Percentiles rank a stretch among this genome's conserved stretches.
Conservation (phyloP, 495 filamentous ascomycete species). For the Penicillium nucicola region DNA sequence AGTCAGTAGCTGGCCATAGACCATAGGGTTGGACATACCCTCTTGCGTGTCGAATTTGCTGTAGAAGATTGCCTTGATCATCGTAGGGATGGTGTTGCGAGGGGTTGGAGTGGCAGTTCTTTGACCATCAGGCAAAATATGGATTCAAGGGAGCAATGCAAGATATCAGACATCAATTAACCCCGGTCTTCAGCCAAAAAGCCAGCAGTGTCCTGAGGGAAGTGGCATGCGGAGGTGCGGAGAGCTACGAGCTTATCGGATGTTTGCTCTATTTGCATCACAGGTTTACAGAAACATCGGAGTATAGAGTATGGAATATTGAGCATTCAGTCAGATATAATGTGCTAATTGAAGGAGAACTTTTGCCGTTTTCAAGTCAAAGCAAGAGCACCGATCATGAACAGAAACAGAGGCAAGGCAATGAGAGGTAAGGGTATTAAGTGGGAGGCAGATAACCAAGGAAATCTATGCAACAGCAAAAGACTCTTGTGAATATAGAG, state of each 20-base stretch:
- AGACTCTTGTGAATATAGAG: neutral
- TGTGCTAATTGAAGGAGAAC: neutral
- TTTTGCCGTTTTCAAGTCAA: slow-evolving; percentile 2
- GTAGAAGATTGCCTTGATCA: slow-evolving; percentile 96
- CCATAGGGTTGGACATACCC: slow-evolving; percentile 48
- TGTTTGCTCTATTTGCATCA: neutral
- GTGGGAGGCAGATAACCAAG: neutral
- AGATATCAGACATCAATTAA: neutral
- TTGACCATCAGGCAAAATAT: too few species aligned
- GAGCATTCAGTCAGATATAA: neutral
- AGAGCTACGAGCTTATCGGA: slow-evolving; percentile 4
- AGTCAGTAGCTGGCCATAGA: slow-evolving; percentile 7
- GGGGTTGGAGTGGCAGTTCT: slow-evolving; percentile 1
- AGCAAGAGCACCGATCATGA: neutral
- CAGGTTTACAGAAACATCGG: neutral
- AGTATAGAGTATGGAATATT: neutral
- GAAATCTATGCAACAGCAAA: slow-evolving; percentile 11
- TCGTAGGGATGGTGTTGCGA: slow-evolving; percentile 16
- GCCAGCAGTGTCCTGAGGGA: neutral
- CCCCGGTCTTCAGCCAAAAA: too few species aligned
- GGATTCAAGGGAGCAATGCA: neutral
- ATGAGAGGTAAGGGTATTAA: slow-evolving; percentile 19
- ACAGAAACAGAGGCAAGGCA: slow-evolving; percentile 1
- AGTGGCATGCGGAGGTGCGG: neutral
- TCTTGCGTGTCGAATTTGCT: slow-evolving; percentile 87